Evolutionary conservation across 257 asterid genomes (phyloP).

Genomic region (Gentiana macrophylla): DNA sequence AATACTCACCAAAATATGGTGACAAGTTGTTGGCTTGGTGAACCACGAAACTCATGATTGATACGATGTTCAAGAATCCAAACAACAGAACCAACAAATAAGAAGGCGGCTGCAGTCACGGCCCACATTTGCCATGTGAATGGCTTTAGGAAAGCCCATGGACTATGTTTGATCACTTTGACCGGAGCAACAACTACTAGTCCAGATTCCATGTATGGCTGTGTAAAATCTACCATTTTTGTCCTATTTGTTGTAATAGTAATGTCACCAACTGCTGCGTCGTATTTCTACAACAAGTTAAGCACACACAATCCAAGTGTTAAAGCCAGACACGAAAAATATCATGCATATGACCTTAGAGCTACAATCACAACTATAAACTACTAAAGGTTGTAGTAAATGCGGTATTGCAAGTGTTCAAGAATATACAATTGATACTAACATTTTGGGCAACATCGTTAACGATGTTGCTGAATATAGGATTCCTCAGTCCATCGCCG

Average conservation of each 20-base stretch:
- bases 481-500: conserved; percentile 65
- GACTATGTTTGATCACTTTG: conserved; percentile 46
- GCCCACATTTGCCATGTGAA: conserved; percentile 95
- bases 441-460: conserved; percentile 48
- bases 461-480: conserved; percentile 25
- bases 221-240: conserved; percentile 83
- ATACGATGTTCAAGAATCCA: conserved; percentile 94
- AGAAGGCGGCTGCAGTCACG: conserved; percentile 66
- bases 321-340: too few relatives aligned
- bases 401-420: too few relatives aligned
- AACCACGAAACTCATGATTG: conserved; percentile 82
- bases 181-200: conserved; percentile 74
- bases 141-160: conserved; percentile 93
- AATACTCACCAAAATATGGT: conserved; percentile 69
- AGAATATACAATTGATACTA: conserved; percentile 13
- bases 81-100: conserved; percentile 77
- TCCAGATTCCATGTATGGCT: conserved; percentile 90
- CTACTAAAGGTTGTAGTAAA: too few relatives aligned
- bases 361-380: too few relatives aligned
- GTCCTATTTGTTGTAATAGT: conserved; percentile 87
- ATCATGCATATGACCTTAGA: too few relatives aligned
- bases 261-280: conserved; percentile 92
- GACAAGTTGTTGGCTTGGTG: conserved; percentile 72
- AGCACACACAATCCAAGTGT: too few relatives aligned
- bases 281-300: conserved; percentile 43